These are phyloP conservation scores for Abelmoschus esculentus DNA, from an alignment of 345 rosid genomes.

Conservation along the genomic window DNA sequence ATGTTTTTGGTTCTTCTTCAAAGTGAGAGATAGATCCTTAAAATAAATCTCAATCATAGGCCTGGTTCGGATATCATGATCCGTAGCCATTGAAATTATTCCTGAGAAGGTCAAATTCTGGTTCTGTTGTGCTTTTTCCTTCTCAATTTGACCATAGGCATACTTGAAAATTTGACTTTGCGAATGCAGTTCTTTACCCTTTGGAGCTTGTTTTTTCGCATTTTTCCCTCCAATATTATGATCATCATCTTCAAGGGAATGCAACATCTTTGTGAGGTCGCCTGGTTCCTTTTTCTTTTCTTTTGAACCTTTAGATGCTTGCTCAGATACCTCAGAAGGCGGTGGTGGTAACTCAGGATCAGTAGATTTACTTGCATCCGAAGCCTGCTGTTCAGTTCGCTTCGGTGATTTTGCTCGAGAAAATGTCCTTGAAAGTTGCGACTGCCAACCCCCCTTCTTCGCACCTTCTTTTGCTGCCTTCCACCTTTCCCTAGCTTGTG, in stretches of 20 bases:
- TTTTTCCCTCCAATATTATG: slow-evolving; percentile 47
- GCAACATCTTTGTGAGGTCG: slow-evolving; percentile 61
- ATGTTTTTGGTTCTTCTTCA: slow-evolving; percentile 70
- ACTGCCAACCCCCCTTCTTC: slow-evolving; percentile 55
- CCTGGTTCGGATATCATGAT: slow-evolving; percentile 48
- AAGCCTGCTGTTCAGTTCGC: slow-evolving; percentile 16
- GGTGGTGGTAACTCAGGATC: slow-evolving; percentile 6
- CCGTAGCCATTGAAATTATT: slow-evolving; percentile 74
- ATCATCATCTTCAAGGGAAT: slow-evolving; percentile 51
- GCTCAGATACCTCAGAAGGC: slow-evolving; percentile 18
- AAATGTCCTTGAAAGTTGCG: slow-evolving; percentile 58
- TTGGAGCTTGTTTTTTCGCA: slow-evolving; percentile 62
- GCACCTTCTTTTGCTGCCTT: slow-evolving; percentile 56
- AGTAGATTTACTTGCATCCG: slow-evolving; percentile 16
- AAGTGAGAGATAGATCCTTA: slow-evolving; percentile 70
- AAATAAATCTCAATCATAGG: slow-evolving; percentile 75
- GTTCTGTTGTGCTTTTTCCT: slow-evolving; percentile 69
- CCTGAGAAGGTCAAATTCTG: slow-evolving; percentile 79
- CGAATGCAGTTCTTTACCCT: slow-evolving; percentile 61
- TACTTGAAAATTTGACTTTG: slow-evolving; percentile 84
- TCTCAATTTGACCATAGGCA: slow-evolving; percentile 89
- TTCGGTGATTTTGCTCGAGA: slow-evolving; percentile 49
- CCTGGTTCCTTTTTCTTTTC: slow-evolving; percentile 41
- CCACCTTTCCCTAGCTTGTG: slow-evolving; percentile 90
- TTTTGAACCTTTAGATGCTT: slow-evolving; percentile 34